These are phyloP conservation scores for Diatrype stigma DNA, from an alignment of 2,329 filamentous ascomycete species.

Conservation along the genomic window DNA sequence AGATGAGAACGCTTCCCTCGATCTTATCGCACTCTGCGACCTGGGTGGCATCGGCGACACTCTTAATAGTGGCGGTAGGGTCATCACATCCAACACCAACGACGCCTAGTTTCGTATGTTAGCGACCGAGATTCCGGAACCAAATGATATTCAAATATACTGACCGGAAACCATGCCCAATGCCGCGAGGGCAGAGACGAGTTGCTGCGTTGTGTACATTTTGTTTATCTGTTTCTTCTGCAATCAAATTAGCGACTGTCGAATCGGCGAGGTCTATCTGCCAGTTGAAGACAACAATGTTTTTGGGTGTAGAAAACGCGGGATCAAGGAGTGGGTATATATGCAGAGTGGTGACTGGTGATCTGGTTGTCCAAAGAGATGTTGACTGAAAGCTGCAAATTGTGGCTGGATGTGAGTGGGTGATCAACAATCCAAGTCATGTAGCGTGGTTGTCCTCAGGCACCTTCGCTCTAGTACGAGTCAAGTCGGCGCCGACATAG, in stretches of 20 bases:
- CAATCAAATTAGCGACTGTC: constrained; percentile 10
- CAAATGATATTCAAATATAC: constrained; percentile 9
- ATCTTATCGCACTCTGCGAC: constrained; percentile 65
- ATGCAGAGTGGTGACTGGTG: constrained; percentile 1
- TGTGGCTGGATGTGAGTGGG: not conserved
- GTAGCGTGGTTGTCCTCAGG: too few species aligned
- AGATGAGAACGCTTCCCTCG: constrained; percentile 64
- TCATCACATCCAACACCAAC: constrained; percentile 29
- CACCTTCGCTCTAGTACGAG: too few species aligned
- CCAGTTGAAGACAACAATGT: constrained; percentile 2
- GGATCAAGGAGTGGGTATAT: not conserved
- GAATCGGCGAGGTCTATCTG: not conserved
- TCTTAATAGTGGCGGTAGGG: constrained; percentile 53
- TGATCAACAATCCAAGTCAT: not conserved
- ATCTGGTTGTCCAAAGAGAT: constrained; percentile 11
- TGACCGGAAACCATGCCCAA: constrained; percentile 41
- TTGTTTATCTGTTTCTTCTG: constrained; percentile 27
- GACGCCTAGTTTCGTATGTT: constrained; percentile 19
- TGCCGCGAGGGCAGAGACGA: constrained; percentile 43
- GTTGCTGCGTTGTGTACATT: constrained; percentile 43
- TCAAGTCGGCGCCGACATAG: too few species aligned
- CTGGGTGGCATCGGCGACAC: constrained; percentile 55
- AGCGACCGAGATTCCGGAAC: constrained; percentile 2
- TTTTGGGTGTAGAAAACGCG: not conserved
- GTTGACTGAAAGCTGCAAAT: constrained; percentile 4